Evolutionary conservation across 805 yeast species (phyloP), one percentile per base, ranked within the genome.

Genomic region (Torulaspora franciscae): DNA sequence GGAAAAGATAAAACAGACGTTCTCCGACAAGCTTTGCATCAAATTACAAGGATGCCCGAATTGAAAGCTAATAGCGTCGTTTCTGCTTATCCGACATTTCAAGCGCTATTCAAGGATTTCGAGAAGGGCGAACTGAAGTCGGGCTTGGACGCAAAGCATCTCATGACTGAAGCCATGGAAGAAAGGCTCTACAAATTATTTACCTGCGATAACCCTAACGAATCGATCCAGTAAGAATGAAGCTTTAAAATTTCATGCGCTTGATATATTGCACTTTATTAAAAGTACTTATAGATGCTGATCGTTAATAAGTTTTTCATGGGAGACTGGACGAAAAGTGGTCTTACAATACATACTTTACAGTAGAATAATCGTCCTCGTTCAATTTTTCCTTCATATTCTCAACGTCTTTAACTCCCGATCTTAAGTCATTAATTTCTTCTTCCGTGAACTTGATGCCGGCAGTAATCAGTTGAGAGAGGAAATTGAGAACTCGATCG

Each of bases 1-100:
- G 85, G 85, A 0, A 62, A 67, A 9, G 75, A 73, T 52, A 53
- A 66, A 3, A 62, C 64, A 19, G 76, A 76, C 34, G 72, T 80
- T 0, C 75, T 71, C 52, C 50, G 70, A 4, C 74, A 75, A 50
- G 71, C 80, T 43, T 50, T 83, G 23, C 70, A 74, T 41, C 82
- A 81, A 45, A 72, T 84, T 50, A 79, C 77, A 43, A 67, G 72
- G 50, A 72, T 83, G 73, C 80, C 85, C 2, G 72, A 70, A 7
- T 58, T 71, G 2, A 74, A 73, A 43, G 75, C 81, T 0, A 72
- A 73, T 37, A 66, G 71, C 15, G 63, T 82, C 2, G 62, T 66
- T 25, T 55, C 65, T 11, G 65, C 64, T 33, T 74, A 75, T 50
- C 64, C 69, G 2, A 66, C 70, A 6, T 61, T 81, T 19, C 66